A percentile compares a stretch with the other conserved stretches of the same genome.
phyloP scores from a whole-genome alignment of 192 early-diverging fungal species.

The Helicostylum pulchrum region DNA sequence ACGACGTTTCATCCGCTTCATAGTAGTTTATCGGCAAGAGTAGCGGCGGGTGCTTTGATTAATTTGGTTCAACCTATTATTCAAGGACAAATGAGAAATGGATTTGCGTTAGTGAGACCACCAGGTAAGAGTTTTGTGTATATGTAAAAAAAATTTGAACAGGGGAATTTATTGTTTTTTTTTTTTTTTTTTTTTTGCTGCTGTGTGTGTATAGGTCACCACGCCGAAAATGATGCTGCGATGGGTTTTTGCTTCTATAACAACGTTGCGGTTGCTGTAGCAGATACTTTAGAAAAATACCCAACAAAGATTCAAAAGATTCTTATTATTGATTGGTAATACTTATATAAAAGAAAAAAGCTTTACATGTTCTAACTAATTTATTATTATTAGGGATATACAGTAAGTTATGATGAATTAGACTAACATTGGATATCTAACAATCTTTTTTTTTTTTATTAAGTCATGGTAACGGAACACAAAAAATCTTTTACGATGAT shows the following conservation, averaged over 20 bases:
- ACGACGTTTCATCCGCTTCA: constrained; percentile 29
- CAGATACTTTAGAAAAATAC: constrained; percentile 47
- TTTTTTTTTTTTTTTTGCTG: no score
- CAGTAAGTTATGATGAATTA: constrained; percentile 38
- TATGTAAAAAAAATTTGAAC: no score
- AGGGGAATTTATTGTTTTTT: no score
- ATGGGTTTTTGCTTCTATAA: constrained; percentile 80
- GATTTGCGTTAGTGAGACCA: constrained; percentile 69
- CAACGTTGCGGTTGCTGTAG: constrained; percentile 73
- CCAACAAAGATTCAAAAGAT: constrained; percentile 53
- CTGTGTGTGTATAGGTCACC: constrained; percentile 62
- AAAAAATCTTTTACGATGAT: constrained; percentile 66
- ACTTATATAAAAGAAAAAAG: not conserved
- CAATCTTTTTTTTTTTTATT: not conserved
- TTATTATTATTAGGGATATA: constrained; percentile 41
- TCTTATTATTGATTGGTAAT: constrained; percentile 71
- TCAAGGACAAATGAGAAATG: constrained; percentile 55
- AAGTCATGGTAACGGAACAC: constrained; percentile 73
- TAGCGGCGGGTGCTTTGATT: constrained; percentile 22
- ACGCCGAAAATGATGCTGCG: constrained; percentile 65
- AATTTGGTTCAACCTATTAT: constrained; percentile 51
- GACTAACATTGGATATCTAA: not conserved
- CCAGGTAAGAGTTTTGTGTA: constrained; percentile 47
- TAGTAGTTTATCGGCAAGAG: constrained; percentile 18
- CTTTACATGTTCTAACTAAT: not conserved